These are phyloP conservation scores for Amauroascus verrucosus DNA, from an alignment of 2,329 filamentous ascomycete species.

Conservation along the genomic window DNA sequence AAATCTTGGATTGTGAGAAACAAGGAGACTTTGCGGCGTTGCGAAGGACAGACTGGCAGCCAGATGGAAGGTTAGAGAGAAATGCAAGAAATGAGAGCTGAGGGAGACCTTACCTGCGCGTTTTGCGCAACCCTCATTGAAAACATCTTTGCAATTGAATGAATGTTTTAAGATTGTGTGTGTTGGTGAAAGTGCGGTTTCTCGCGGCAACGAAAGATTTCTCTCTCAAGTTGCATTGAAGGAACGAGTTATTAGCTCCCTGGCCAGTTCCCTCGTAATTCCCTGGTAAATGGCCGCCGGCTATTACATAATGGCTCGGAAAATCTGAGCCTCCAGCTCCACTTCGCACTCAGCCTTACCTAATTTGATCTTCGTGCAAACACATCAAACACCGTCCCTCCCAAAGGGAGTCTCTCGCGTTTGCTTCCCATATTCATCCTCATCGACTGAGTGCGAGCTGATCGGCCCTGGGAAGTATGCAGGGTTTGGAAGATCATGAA, in stretches of 20 bases:
- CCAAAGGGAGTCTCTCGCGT: no score
- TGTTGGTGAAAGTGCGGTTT: conserved; percentile 3
- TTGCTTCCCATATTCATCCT: neutral
- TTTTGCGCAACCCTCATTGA: conserved; percentile 33
- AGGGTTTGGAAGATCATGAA: no score
- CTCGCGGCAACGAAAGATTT: conserved; percentile 11
- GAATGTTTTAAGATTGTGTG: neutral
- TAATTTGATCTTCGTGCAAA: neutral
- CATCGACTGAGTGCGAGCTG: no score
- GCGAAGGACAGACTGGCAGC: conserved; percentile 47
- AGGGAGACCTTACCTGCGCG: conserved; percentile 29
- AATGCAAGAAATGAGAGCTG: conserved; percentile 2
- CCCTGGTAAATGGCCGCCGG: neutral
- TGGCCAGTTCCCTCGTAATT: neutral
- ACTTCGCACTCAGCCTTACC: neutral
- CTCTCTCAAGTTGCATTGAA: conserved; percentile 8
- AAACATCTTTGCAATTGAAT: conserved; percentile 28
- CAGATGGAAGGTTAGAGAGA: conserved; percentile 34
- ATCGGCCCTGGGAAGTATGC: no score
- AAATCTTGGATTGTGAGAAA: conserved; percentile 41
- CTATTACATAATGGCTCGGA: neutral
- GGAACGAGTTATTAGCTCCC: neutral
- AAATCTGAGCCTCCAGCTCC: neutral
- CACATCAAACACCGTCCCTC: neutral
- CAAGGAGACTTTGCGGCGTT: conserved; percentile 41